These are phyloP conservation scores for Decorospora gaudefroyi DNA, from an alignment of 2,329 filamentous ascomycete genomes.

Conservation along the genomic window DNA sequence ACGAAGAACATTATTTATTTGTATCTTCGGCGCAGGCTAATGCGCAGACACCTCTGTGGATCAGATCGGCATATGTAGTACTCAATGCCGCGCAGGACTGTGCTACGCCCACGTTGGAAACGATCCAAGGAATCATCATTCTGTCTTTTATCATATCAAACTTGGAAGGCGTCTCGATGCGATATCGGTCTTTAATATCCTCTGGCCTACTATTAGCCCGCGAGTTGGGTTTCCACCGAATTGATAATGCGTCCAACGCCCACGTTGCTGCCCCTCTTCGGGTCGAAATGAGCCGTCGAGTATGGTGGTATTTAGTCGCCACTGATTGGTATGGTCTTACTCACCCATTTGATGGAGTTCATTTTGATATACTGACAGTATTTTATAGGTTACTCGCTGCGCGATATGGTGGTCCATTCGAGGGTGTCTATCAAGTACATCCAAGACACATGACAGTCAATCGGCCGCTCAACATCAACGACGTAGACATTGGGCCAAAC, in stretches of 20 bases:
- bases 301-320: slow-evolving; percentile 50
- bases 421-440: background rate
- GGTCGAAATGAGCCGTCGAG: slow-evolving; percentile 47
- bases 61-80: background rate
- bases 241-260: slow-evolving; percentile 10
- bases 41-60: slow-evolving; percentile 32
- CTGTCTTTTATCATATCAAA: slow-evolving; percentile 42
- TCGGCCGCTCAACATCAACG: background rate
- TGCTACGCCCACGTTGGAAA: slow-evolving; percentile 21
- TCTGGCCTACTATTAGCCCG: slow-evolving; percentile 36
- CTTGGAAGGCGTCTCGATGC: slow-evolving; percentile 44
- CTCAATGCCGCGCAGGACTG: background rate
- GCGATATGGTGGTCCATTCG: background rate
- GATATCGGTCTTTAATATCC: slow-evolving; percentile 39
- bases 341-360: too few relatives aligned
- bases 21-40: background rate
- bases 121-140: slow-evolving; percentile 47
- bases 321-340: slow-evolving; percentile 15
- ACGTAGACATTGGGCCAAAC: background rate
- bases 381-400: background rate
- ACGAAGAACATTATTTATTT: background rate
- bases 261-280: slow-evolving; percentile 26
- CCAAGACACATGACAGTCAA: background rate
- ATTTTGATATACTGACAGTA: background rate
- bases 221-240: slow-evolving; percentile 21